A percentile compares a stretch with the other conserved stretches of the same genome.
phyloP scores from a whole-genome alignment of 805 yeast genomes.

The Candida koratica region DNA sequence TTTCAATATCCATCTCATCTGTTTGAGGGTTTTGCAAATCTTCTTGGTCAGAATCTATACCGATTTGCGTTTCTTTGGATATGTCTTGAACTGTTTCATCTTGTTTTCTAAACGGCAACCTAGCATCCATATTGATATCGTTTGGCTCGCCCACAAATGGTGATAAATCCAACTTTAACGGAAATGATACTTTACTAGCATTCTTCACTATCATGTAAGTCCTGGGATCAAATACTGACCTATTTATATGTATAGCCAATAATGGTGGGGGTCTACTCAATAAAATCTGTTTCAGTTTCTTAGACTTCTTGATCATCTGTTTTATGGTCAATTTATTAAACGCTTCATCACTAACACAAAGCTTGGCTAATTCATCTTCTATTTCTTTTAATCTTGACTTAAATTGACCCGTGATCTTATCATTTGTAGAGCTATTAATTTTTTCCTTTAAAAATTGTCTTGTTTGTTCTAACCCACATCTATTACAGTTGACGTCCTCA shows the following conservation, averaged over 20 bases:
- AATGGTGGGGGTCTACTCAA: conserved; percentile 81
- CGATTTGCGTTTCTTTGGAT: conserved; percentile 1
- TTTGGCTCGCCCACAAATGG: conserved; percentile 66
- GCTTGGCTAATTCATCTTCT: conserved; percentile 51
- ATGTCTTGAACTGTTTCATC: conserved; percentile 39
- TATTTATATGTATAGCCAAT: conserved; percentile 80
- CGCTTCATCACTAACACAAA: conserved; percentile 74
- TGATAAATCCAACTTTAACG: conserved; percentile 60
- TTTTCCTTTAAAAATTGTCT: conserved; percentile 47
- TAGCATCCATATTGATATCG: conserved; percentile 76
- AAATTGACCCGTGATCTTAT: conserved; percentile 28
- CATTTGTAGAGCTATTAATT: conserved; percentile 42
- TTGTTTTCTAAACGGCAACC: conserved; percentile 65
- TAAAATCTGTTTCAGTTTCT: conserved; percentile 78
- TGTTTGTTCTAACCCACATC: conserved; percentile 76
- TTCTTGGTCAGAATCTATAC: not conserved
- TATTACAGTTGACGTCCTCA: conserved; percentile 90
- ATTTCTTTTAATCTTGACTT: conserved; percentile 27
- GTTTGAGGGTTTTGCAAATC: not conserved
- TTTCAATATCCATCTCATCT: conserved; percentile 2
- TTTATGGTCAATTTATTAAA: conserved; percentile 71
- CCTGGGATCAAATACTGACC: conserved; percentile 87
- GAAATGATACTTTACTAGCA: conserved; percentile 76
- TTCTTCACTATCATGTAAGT: conserved; percentile 83
- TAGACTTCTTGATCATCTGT: conserved; percentile 67